A percentile compares a stretch with the other conserved stretches of the same genome.
Conservation (phyloP, 2,329 filamentous ascomycete species). For the Sphaerostilbella broomeana region DNA sequence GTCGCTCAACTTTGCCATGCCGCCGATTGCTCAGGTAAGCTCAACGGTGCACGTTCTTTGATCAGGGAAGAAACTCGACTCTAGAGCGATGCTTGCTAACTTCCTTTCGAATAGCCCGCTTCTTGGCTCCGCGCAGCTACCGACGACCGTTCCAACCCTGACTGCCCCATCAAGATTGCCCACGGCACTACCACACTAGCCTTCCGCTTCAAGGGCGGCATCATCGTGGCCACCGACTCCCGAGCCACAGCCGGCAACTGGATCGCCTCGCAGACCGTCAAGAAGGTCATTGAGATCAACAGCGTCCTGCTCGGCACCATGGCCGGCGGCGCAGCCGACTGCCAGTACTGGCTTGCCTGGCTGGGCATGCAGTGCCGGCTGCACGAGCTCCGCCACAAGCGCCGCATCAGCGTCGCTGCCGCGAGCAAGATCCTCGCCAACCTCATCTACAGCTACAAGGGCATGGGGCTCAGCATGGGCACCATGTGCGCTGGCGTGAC, state of each 20-base stretch:
- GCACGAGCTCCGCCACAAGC: conserved; percentile 98
- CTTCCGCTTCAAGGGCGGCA: conserved; percentile 96
- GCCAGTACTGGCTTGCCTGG: conserved; percentile 99
- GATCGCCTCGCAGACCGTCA: conserved; percentile 99
- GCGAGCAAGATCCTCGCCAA: conserved; percentile 98
- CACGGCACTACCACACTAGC: conserved; percentile 97
- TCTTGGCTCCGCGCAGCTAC: conserved; percentile 95
- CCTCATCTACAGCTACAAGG: conserved; percentile 97
- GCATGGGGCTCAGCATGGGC: conserved; percentile 97
- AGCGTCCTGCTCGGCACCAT: conserved; percentile 90
- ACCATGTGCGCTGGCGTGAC: conserved; percentile 99
- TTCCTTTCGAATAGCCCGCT: conserved; percentile 56
- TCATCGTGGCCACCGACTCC: conserved; percentile 97
- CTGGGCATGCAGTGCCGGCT: conserved; percentile 98
- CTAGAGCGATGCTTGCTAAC: too few relatives aligned
- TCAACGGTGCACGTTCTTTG: conserved; percentile 1
- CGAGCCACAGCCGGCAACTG: conserved; percentile 95
- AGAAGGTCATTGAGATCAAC: conserved; percentile 99
- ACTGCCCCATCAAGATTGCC: conserved; percentile 98
- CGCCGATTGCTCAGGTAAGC: conserved; percentile 81
- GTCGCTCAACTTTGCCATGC: conserved; percentile 90
- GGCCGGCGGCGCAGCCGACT: conserved; percentile 97
- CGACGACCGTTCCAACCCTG: conserved; percentile 93
- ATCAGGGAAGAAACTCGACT: neutral
- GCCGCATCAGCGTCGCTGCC: conserved; percentile 93